Base-by-base conservation (phyloP, 305 asterid species). In the Fraxinus platypoda region DNA sequence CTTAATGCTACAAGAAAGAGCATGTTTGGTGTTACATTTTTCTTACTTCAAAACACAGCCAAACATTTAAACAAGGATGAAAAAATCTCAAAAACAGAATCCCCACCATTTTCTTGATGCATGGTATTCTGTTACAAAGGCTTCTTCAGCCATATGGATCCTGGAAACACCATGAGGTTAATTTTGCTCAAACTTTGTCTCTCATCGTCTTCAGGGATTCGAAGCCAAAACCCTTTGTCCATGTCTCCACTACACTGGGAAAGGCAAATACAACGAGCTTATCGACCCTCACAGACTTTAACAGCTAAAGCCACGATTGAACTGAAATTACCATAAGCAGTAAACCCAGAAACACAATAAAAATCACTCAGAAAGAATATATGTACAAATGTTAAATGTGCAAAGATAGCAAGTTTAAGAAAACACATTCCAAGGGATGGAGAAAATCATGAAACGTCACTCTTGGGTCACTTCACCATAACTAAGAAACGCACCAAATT, bases 141-240 rank as follows among this genome's bases (percentile, higher is more conserved):
- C 89, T 93, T 95, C 91, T 88, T 91, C 85, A 95, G 86, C 97
- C 97, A 95, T 72, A 94, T 90, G 1, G 97, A 80, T 80, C 97
- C 97, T 17, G 99, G 99, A 81, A 95, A 95, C 62, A 95, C 98
- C 98, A 95, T 94, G 46, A 94, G 91, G 90, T 90, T 95, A 77
- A 85, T 80, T 80, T 91, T 82, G 66, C 66, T 92, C 37, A 95
- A 86, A 76, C 91, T 84, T 74, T 34, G 89, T 84, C 76, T 93
- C 83, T 95, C 99, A 13, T 86, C 81, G 78, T 91, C 98, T 83
- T 90, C 89, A 95, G 85, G 76, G 85, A 93, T 82, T 84, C 76
- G 84, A 95, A 95, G 72, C 98, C 99, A 78, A 95, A 95, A 52
- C 97, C 97, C 8, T 74, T 84, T 2, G 97, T 93, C 99, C 99